Evolutionary conservation across 345 rosid species (phyloP), one percentile per base, ranked within the genome.

Genomic region (Pugionium cornutum): DNA sequence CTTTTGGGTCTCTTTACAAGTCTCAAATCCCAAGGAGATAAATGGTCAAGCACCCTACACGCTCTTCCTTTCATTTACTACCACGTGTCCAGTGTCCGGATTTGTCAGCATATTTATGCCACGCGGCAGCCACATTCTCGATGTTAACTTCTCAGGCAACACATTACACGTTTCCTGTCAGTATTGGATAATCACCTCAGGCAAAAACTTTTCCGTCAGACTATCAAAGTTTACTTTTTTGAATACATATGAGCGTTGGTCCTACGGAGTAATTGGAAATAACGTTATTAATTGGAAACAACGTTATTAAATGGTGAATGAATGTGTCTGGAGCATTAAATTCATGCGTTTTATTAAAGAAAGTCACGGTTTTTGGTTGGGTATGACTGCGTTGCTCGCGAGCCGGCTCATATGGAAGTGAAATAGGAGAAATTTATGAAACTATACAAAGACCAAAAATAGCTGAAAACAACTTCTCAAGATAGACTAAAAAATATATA

Each of bases 21-120:
- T 50, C 70, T 57, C 70, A 72, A 57, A 64, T 57, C 27, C 59
- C 76, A 72, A 64, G 9, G 76, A 28, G 28, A 50, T 72, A 72
- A 64, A 72, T 72, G 76, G 70, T 58, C 60, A 50, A 27, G 76
- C 41, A 50, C 47, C 30, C 32, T 72, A 70, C 76, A 72, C 76
- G 76, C 66, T 64, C 5, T 28, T 57, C 76, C 76, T 64, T 54
- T 64, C 60, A 5, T 42, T 57, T 18, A 28, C 8, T 0, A 53
- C 53, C 70, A 72, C 71, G 66, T 72, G 71, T 65, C 41, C 5
- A 2, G 11, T 33, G 31, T 28, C 59, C 42, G 6, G 30, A 4
- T 65, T 72, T 72, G 70, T 58, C 62, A 72, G 71, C 71, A 28
- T 51, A 4, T 72, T 34, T 46, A 28, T 42, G 65, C 69, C 69